phyloP scores from a whole-genome alignment of 108 stramenopile genomes.

The Asterionellopsis glacialis region DNA sequence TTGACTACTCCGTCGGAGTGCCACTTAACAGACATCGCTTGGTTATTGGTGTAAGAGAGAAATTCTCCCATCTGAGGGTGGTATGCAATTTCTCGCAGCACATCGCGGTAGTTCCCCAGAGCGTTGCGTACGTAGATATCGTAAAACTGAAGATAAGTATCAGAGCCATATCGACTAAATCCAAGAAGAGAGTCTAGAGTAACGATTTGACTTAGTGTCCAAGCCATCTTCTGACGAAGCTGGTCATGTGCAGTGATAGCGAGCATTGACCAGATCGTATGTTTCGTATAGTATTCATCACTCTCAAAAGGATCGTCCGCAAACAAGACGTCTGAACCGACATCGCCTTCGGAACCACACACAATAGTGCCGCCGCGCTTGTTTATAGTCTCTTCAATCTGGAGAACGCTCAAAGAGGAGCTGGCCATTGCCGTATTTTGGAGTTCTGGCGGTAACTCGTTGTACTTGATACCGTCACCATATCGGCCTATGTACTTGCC shows the following conservation, averaged over 20 bases:
- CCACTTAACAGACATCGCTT: slow-evolving; percentile 32
- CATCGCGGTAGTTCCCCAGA: slow-evolving; percentile 72
- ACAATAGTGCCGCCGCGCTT: slow-evolving; percentile 18
- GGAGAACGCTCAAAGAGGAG: too few relatives aligned
- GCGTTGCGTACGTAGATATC: slow-evolving; percentile 72
- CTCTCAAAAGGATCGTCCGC: too few relatives aligned
- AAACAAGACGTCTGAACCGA: slow-evolving; percentile 35
- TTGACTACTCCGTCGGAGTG: neutral
- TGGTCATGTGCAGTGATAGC: slow-evolving; percentile 61
- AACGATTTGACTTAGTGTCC: slow-evolving; percentile 62
- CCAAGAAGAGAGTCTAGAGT: slow-evolving; percentile 20
- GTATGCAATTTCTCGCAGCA: slow-evolving; percentile 63
- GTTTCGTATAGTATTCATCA: neutral
- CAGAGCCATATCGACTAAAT: slow-evolving; percentile 1
- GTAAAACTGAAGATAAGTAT: slow-evolving; percentile 17
- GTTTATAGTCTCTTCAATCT: too few relatives aligned
- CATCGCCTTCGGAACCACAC: slow-evolving; percentile 49
- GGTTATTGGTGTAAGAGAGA: slow-evolving; percentile 38
- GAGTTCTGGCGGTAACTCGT: neutral
- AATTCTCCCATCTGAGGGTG: slow-evolving; percentile 66
- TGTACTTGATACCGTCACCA: slow-evolving; percentile 1
- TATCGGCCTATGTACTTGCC: neutral
- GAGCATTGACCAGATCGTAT: slow-evolving; percentile 46
- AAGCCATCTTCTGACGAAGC: slow-evolving; percentile 71
- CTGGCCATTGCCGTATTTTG: neutral